Evolutionary conservation across 768 basidiomycete species (phyloP), one percentile per base, ranked within the genome.

Genomic region (Calvatia gigantea): DNA sequence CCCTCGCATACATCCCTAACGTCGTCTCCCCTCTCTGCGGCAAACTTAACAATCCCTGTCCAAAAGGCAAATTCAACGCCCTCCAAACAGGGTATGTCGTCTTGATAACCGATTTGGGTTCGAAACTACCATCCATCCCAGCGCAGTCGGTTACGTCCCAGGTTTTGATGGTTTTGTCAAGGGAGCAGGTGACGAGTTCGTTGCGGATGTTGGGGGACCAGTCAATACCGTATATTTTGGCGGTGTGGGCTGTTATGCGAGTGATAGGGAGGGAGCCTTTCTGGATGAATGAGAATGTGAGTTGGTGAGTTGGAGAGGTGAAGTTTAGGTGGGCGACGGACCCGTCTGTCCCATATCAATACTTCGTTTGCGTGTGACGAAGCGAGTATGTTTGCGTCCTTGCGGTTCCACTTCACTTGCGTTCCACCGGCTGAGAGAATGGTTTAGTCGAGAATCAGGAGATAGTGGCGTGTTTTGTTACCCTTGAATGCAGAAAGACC

Each of bases 221-320:
- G 70, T 98, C 96, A 51, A 99, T 94, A 1, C 97, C 97, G 59
- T 99, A 98, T 42, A 98, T 97, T 70, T 94, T 94, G 31, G 91
- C 84, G n/a, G 74, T 75, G 64, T 98, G 95, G 0, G 92, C 95
- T 27, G 77, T 75, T 55, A 98, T 87, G 4, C 78, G 78, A 9
- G 83, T 77, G 4, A 91, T 72, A 1, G 92, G 91, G 6, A 94
- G 77, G 4, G 90, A 94, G 6, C 92, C 93, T 86, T 94, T 96
- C 88, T 94, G 43, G n/a, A 23, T 6, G 44, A 50, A n/a, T 27
- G 41, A 28, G n/a, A 46, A 51, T 14, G 3, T 11, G 19, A 50
- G 15, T 28, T 2, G 33, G 4, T 12, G 48, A n/a, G 12, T 33
- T 21, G 41, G 28, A 8, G 9, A 12, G 19, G 25, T 37, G 35